Percentiles rank a stretch among this genome's conserved stretches.
Conservation (phyloP, 805 yeast species). For the Spathaspora arborariae region DNA sequence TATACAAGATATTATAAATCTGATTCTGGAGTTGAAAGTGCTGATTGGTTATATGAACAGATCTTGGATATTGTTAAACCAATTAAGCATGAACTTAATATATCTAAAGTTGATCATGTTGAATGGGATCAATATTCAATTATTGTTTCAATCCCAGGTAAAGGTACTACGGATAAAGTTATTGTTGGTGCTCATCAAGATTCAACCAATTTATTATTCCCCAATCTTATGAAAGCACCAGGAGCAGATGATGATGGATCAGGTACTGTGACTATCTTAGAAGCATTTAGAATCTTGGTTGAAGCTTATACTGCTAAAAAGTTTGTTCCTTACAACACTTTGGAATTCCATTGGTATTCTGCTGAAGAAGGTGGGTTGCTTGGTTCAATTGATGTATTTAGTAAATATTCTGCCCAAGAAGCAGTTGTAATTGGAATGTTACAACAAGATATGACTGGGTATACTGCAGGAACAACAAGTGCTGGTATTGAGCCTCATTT, state of each 20-base stretch:
- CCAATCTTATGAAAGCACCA: slow-evolving; percentile 68
- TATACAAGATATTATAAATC: slow-evolving; percentile 75
- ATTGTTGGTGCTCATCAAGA: slow-evolving; percentile 91
- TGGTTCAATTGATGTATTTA: slow-evolving; percentile 80
- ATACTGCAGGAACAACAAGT: slow-evolving; percentile 47
- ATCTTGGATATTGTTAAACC: slow-evolving; percentile 38
- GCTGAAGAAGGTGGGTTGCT: slow-evolving; percentile 93
- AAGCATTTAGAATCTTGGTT: slow-evolving; percentile 63
- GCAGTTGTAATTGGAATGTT: slow-evolving; percentile 73
- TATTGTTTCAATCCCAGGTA: slow-evolving; percentile 61
- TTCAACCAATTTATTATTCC: slow-evolving; percentile 70
- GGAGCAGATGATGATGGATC: slow-evolving; percentile 97
- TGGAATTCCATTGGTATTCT: slow-evolving; percentile 92
- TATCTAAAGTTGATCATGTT: slow-evolving; percentile 54
- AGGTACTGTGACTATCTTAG: slow-evolving; percentile 77
- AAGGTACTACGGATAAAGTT: slow-evolving; percentile 42
- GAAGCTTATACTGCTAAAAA: slow-evolving; percentile 29
- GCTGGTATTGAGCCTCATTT: slow-evolving; percentile 57
- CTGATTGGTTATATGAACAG: slow-evolving; percentile 61
- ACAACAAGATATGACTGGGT: slow-evolving; percentile 96
- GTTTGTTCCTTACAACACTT: slow-evolving; percentile 60
- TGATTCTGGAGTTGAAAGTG: slow-evolving; percentile 63
- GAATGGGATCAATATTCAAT: slow-evolving; percentile 78
- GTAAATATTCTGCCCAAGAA: slow-evolving; percentile 42
- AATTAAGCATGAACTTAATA: slow-evolving; percentile 23